Conservation (phyloP, 345 rosid species). For the Eutrema heterophyllum region DNA sequence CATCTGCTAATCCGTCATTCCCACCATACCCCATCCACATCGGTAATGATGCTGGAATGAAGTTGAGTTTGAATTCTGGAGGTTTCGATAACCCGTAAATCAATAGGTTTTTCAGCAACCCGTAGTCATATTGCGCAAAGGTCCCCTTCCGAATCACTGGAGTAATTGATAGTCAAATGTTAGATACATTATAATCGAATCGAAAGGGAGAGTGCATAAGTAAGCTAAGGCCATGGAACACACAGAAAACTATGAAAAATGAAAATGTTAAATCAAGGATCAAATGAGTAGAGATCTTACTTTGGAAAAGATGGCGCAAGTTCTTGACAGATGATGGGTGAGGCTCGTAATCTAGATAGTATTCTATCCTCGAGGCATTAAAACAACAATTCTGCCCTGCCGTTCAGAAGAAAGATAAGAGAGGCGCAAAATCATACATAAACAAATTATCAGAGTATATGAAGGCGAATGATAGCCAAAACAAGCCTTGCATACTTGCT, state of each 20-base stretch:
- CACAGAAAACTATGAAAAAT: background rate
- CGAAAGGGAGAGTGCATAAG: background rate
- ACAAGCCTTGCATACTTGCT: background rate
- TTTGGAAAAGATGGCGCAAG: constrained; percentile 86
- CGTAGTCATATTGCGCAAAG: constrained; percentile 72
- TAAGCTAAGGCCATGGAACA: background rate
- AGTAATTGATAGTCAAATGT: too few relatives aligned
- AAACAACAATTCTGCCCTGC: constrained; percentile 87
- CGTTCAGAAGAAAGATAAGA: background rate
- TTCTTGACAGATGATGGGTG: constrained; percentile 89
- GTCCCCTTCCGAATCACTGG: constrained; percentile 94
- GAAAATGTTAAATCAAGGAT: background rate
- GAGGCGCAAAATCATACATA: background rate
- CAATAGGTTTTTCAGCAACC: constrained; percentile 55
- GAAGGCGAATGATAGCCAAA: background rate
- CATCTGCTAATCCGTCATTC: constrained; percentile 63
- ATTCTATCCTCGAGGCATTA: constrained; percentile 57
- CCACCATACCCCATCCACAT: constrained; percentile 95
- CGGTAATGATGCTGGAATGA: constrained; percentile 64
- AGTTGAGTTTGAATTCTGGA: constrained; percentile 59
- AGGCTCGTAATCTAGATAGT: constrained; percentile 76
- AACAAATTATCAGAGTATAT: background rate
- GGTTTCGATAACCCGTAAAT: constrained; percentile 54
- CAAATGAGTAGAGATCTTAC: constrained; percentile 36
- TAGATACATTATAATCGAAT: background rate